Percentiles rank a stretch among this genome's conserved stretches.
Conservation (phyloP, 106 monocot species). For the Cymbidium sinense region DNA sequence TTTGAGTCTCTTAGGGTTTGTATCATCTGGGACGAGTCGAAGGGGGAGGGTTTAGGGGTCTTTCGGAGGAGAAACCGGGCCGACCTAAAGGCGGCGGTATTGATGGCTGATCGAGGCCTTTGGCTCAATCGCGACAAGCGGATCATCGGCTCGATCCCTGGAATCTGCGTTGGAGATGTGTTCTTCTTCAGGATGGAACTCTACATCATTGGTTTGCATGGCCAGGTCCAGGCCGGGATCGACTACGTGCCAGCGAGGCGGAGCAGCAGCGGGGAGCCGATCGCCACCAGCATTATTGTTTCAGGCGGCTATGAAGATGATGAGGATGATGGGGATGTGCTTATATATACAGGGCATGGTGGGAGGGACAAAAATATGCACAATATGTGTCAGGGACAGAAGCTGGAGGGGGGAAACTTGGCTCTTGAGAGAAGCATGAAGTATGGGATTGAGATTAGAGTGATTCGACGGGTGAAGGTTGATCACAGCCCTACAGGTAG, state of each 20-base stretch:
- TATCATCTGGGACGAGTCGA: slow-evolving; percentile 12
- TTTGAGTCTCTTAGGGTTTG: slow-evolving; percentile 46
- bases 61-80: slow-evolving; percentile 14
- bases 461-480: slow-evolving; percentile 26
- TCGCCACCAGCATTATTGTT: slow-evolving; percentile 43
- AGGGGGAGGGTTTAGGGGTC: background rate
- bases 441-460: slow-evolving; percentile 39
- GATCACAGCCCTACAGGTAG: slow-evolving; percentile 17
- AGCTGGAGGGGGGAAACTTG: slow-evolving; percentile 33
- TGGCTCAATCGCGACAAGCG: slow-evolving; percentile 63
- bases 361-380: slow-evolving; percentile 17
- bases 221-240: slow-evolving; percentile 67
- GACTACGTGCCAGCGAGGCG: slow-evolving; percentile 27
- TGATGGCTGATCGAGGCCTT: slow-evolving; percentile 32
- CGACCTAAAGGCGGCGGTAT: slow-evolving; percentile 31
- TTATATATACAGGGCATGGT: slow-evolving; percentile 39
- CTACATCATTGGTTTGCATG: slow-evolving; percentile 60
- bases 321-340: slow-evolving; percentile 25
- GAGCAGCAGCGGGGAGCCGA: slow-evolving; percentile 17
- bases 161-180: slow-evolving; percentile 50
- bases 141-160: slow-evolving; percentile 56
- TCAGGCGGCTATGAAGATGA: slow-evolving; percentile 51
- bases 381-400: slow-evolving; percentile 15
- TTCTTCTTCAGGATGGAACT: slow-evolving; percentile 68
- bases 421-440: slow-evolving; percentile 30